A percentile compares a stretch with the other conserved stretches of the same genome.
Evolutionary conservation across 140 eudicot genomes (phyloP).

Genomic region (Flaveria floridana): DNA sequence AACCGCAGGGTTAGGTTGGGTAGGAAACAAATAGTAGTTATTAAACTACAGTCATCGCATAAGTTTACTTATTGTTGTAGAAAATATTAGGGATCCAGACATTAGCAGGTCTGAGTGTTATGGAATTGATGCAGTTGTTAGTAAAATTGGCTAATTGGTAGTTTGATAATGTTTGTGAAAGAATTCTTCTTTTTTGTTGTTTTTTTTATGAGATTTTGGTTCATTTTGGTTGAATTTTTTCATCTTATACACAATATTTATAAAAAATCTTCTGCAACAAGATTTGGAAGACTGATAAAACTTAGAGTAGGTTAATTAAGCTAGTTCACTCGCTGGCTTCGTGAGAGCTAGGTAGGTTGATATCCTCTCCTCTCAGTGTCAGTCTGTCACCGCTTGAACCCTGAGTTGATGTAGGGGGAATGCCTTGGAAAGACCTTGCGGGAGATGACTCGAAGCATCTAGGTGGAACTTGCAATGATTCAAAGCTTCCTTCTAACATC

Average conservation of each 20-base stretch:
- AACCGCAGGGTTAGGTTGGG: background rate
- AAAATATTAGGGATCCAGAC: too few relatives aligned
- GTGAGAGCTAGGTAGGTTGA: background rate
- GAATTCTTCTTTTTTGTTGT: background rate
- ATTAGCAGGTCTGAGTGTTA: background rate
- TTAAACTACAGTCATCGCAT: background rate
- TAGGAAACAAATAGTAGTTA: background rate
- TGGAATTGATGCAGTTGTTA: background rate
- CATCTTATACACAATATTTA: background rate
- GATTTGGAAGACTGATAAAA: background rate
- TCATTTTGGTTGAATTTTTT: background rate
- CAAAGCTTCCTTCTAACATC: conserved; percentile 36
- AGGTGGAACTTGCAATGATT: conserved; percentile 26
- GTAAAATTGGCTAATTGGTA: background rate
- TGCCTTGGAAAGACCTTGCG: background rate
- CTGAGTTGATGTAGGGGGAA: background rate
- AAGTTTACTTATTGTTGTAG: too few relatives aligned
- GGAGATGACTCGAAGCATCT: background rate
- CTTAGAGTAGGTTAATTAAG: background rate
- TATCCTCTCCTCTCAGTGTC: conserved; percentile 10
- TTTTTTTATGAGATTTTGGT: background rate
- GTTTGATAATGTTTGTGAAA: background rate
- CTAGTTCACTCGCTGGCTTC: background rate
- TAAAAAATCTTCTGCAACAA: background rate
- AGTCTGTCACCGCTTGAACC: background rate